Evolutionary conservation across 257 asterid genomes (phyloP), one percentile per base, ranked within the genome.

Genomic region (Nicotiana tomentosiformis): DNA sequence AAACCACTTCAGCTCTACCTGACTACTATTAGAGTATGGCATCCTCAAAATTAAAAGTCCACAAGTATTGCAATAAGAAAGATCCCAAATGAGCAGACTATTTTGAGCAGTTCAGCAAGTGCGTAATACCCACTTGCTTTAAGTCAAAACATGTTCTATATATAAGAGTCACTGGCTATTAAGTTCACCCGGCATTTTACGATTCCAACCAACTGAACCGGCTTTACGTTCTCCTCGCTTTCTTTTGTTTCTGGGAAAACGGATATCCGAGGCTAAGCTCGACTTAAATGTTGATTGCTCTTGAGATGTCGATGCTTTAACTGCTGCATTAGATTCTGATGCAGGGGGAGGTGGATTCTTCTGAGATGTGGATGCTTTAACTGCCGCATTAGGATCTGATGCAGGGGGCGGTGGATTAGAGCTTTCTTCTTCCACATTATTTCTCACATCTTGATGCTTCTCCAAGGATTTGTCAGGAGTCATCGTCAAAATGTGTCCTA

Each of bases 201-300:
- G 91, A 74, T 87, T 89, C 98, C 97, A 94, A 26, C 91, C 91
- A 74, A 84, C 88, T 32, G 93, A 87, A 77, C 94, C 91, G 12
- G 94, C 97, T 87, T 89, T 93, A 37, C 98, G 97, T 83, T 93
- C 98, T 37, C 98, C 98, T 15, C 97, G 91, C 84, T 94, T 93
- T 84, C 97, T 89, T 88, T 94, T 94, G 77, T 90, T 92, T 57
- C 83, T 91, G 10, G 97, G 98, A 82, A 94, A 89, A 43, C 88
- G 89, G 14, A 93, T 76, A 57, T 89, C 92, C 2, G 92, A 82
- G 80, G 92, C 89, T 64, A 89, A 87, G 82, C 90, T 85, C n/a
- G 91, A 78, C 55, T 81, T 90, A 51, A 89, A 84, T 33, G 83
- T 70, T 11, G 90, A 85, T 26, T 87, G 89, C 7, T 49, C 89